Base-by-base conservation (phyloP, 2,329 filamentous ascomycete species). In the Endothia cerciana region DNA sequence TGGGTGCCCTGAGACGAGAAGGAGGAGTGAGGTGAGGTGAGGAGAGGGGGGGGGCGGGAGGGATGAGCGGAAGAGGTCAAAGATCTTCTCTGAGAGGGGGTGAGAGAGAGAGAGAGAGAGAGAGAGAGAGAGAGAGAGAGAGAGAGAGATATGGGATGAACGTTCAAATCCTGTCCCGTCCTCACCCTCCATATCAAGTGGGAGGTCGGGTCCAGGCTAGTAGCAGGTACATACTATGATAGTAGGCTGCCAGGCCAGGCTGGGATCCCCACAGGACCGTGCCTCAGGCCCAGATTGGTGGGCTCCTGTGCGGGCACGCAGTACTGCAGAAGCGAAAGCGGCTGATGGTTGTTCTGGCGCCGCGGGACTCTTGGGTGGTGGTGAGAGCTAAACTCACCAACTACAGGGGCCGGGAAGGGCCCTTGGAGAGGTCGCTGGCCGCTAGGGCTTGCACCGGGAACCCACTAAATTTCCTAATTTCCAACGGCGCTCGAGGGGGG, bases 71-170 rank as follows among this genome's bases (percentile, higher is more conserved):
- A 59, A 45, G 57, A 59, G 57, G 57, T 59, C 57, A 45, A 59
- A 59, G 57, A 59, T 59, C 57, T 59, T 33, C n/a, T n/a, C n/a
- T n/a, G n/a, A n/a, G n/a, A n/a, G 22, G 49, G 5, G 25, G n/a
- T 10, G 5, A 5, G 45, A 49, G 45, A 49, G 28, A n/a, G n/a
- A n/a, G n/a, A n/a, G n/a, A n/a, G n/a, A n/a, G n/a, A n/a, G n/a
- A n/a, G n/a, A n/a, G n/a, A n/a, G n/a, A n/a, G n/a, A n/a, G n/a
- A n/a, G n/a, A n/a, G n/a, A n/a, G n/a, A n/a, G n/a, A n/a, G n/a
- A n/a, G n/a, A n/a, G 55, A 45, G 57, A 17, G 22, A 59, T 36
- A 58, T 58, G 15, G 55, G 55, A 58, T 58, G 55, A 58, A 58
- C 36, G 25, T 41, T 58, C 51, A 55, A 55, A 19, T 25, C 17